Base-by-base conservation (phyloP, 495 filamentous ascomycete species). In the Chaetomium fimeti region DNA sequence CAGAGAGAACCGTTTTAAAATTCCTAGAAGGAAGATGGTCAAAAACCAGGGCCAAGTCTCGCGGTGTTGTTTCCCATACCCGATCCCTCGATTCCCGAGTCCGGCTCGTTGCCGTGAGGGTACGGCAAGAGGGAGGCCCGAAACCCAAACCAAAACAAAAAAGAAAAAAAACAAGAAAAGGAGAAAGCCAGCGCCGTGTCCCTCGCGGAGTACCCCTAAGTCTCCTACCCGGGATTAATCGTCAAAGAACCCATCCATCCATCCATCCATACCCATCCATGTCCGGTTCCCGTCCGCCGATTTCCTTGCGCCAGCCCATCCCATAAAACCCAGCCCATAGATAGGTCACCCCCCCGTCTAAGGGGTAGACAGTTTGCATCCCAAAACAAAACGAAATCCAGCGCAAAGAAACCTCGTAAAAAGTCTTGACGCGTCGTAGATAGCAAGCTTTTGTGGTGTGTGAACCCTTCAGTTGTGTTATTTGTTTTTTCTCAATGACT, bases 261-360 rank as follows among this genome's bases (percentile, higher is more conserved):
- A 9, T 28, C 56, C 40, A 53, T 32, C 51, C 25, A 29, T 27
- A 53, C 15, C 27, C 16, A n/a, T 22, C 22, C 48, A 53, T 38
- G 53, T 56, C 18, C 18, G 9, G 18, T 38, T 38, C 53, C 28
- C 20, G 20, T n/a, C 45, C 43, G 43, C 1, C 5, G 27, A 5
- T 54, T 32, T 12, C 28, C 54, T 42, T 57, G 54, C 54, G 32
- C 54, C 36, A 42, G 3, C 54, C 54, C 2, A 18, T 57, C 36
- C 32, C 38, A 57, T n/a, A n/a, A n/a, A n/a, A n/a, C n/a, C n/a
- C 42, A 11, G 28, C 53, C 16, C 32, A 20, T 20, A 16, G 16
- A n/a, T 11, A 40, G 15, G 11, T 20, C 20, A 18, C 28, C 20
- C 29, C 52, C 28, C 16, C 12, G n/a, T 55, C 52, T 55, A 36